These are phyloP conservation scores for Spongispora temasekensis DNA, from an alignment of 1,284 basidiomycete species.

Conservation along the genomic window DNA sequence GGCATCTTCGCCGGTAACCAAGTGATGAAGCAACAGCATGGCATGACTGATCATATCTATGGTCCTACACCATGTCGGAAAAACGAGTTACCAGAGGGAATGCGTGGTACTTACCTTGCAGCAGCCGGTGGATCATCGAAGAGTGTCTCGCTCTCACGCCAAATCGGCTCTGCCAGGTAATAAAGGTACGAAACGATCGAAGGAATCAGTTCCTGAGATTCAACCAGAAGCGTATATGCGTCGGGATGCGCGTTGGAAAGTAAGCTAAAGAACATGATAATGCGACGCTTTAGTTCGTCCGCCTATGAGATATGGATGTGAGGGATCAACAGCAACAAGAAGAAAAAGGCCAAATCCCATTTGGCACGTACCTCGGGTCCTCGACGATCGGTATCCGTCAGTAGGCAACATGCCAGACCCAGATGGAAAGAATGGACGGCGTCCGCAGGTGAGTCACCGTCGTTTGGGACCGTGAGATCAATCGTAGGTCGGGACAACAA, in stretches of 20 bases:
- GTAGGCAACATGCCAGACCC: conserved; percentile 50
- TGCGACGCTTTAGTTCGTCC: conserved; percentile 45
- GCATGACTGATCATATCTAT: conserved; percentile 52
- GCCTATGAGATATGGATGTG: conserved; percentile 32
- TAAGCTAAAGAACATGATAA: conserved; percentile 58
- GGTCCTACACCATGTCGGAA: conserved; percentile 41
- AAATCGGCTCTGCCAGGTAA: conserved; percentile 54
- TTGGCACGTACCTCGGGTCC: conserved; percentile 45
- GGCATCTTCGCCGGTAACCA: conserved; percentile 52
- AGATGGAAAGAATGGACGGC: conserved; percentile 47
- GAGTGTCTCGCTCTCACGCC: conserved; percentile 62
- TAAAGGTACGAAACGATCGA: conserved; percentile 59
- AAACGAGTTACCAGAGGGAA: too few species aligned
- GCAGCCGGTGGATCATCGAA: conserved; percentile 40
- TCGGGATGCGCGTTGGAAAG: conserved; percentile 56
- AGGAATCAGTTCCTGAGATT: conserved; percentile 58
- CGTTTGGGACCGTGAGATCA: conserved; percentile 12
- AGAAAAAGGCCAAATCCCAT: neutral
- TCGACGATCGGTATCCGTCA: conserved; percentile 47
- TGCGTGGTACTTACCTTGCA: conserved; percentile 43
- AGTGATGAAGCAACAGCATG: conserved; percentile 58
- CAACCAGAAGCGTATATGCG: conserved; percentile 48
- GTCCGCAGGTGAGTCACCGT: conserved; percentile 26
- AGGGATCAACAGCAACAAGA: too few species aligned
- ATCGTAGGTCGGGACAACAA: conserved; percentile 36